Conservation (phyloP, 2,329 filamentous ascomycete genomes). For the Penicillium sp. region DNA sequence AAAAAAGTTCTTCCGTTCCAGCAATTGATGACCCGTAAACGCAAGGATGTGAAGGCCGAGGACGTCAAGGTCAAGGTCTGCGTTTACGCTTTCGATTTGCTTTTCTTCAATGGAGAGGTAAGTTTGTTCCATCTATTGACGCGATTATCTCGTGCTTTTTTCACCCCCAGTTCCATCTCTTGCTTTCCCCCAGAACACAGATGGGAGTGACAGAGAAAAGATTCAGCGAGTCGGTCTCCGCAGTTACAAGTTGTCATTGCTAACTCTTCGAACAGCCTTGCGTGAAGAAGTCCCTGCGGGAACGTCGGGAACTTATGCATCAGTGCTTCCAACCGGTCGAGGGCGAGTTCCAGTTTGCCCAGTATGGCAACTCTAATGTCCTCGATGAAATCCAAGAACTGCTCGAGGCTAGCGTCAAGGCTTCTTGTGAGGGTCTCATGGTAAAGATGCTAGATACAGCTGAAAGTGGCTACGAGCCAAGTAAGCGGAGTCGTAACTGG, state of each 20-base stretch:
- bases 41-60: conserved; percentile 92
- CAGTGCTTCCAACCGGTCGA: conserved; percentile 71
- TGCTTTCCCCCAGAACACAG: background rate
- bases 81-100: conserved; percentile 91
- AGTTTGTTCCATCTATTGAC: conserved; percentile 9
- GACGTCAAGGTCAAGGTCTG: conserved; percentile 97
- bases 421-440: conserved; percentile 96
- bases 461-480: conserved; percentile 93
- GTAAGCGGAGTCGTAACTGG: conserved; percentile 95
- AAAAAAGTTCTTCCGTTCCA: conserved; percentile 98
- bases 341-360: conserved; percentile 88
- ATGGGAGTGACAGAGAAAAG: background rate
- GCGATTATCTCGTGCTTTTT: background rate
- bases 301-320: conserved; percentile 72
- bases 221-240: background rate
- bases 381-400: conserved; percentile 90
- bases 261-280: conserved; percentile 51
- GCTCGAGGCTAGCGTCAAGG: conserved; percentile 90
- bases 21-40: conserved; percentile 95
- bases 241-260: background rate
- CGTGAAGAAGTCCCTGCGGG: conserved; percentile 80
- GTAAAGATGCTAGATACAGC: conserved; percentile 97
- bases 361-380: conserved; percentile 79
- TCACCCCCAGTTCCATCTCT: background rate
- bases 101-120: conserved; percentile 86